Base-by-base conservation (phyloP, 2,329 filamentous ascomycete species). In the Pseudofabraea citricarpa region DNA sequence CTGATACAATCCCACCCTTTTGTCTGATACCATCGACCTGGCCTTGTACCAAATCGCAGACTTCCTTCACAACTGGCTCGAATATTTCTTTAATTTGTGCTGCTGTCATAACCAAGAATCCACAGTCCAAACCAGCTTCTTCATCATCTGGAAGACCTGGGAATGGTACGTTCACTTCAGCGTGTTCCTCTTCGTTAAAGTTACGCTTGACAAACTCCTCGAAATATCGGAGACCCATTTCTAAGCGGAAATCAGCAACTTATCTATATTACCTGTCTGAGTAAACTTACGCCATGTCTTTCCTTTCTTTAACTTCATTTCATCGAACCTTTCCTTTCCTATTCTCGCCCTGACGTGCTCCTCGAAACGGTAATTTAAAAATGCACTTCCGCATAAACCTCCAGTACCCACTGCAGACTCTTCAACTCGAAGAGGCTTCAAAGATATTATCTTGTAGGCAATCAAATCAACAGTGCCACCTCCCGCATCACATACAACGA, bases 131-230 rank as follows among this genome's bases (percentile, higher is more conserved):
- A 0, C 85, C 83, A 13, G 77, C 83, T 39, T 83, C 82, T 63
- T 88, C 83, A 46, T 90, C 84, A 54, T 91, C 86, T 0, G 85
- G 75, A 2, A 90, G 66, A 1, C 86, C 86, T 1, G 85, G 86
- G 52, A 90, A 87, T 71, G 86, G 86, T 4, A 90, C 77, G 45
- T 89, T 89, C 46, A 90, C 78, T 59, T 90, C 86, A 39, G 81
- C 74, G 50, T 86, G 79, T 57, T 89, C 85, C 36, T 88, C 84
- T 55, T 87, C 83, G 58, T 87, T 84, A 59, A 90, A 91, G 57
- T 89, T 90, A 12, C 87, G 76, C 65, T 91, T 91, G 12, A 91
- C 85, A 59, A 88, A 90, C 58, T 90, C 85, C 56, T 91, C 87
- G 62, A 89, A 91, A 58, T 89, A 90, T 43, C 80, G 77, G 40